Base-by-base conservation (phyloP, 345 rosid species). In the Ceriops decandra region DNA sequence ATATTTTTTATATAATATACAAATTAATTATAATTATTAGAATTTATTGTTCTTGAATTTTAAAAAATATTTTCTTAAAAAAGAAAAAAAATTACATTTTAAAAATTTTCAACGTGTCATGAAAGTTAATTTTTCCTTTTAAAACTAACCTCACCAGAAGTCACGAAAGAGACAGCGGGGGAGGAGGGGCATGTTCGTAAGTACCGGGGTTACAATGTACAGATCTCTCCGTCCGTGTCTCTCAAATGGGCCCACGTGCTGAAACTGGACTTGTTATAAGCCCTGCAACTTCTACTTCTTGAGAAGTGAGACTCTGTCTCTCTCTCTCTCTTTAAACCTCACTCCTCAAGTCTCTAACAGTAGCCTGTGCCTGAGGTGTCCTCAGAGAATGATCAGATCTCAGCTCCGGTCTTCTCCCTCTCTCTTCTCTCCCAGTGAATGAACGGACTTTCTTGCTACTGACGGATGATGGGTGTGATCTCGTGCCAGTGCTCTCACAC, bases 401-500 rank as follows among this genome's bases (percentile, higher is more conserved):
- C 32, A 54, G 2, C 63, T 56, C 54, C 27, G 13, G 11, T n/a
- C 67, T 31, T 5, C 57, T 7, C 46, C 21, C 38, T 57, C n/a
- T 10, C 52, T 62, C 21, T 56, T 56, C 59, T 56, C 6, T 24
- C 28, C 28, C 59, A 56, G 59, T 56, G 59, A 24, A 24, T 31
- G 35, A 17, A 19, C 57, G 28, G 28, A 56, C 1, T 33, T 11
- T 31, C 10, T 28, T 49, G 69, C 74, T 80, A 62, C 84, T 83
- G 88, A 80, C 81, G 80, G 89, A 86, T 88, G 87, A 88, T 88
- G 93, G 93, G 88, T 74, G 81, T 79, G 85, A 83, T 81, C 84
- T 57, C 75, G 57, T 42, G 80, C 77, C 77, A 87, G 60, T 81
- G 93, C 69, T 88, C 93, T 68, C 85, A 80, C 81, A 82, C 89